Conservation (phyloP, 805 yeast species). For the Crinitomyces ghanaensis region DNA sequence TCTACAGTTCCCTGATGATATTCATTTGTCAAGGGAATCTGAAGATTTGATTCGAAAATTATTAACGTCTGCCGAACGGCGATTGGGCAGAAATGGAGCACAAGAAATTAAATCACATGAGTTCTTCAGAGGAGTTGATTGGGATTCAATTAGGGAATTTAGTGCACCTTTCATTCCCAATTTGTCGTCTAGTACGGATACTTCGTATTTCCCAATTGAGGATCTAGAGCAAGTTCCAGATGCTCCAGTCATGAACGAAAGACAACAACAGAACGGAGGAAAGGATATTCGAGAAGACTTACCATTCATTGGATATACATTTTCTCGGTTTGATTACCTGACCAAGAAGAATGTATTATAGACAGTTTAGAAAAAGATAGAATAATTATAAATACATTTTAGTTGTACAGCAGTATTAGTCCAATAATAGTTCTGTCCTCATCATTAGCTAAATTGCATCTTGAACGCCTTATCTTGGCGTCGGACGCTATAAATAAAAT, state of each 20-base stretch:
- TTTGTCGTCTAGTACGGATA: conserved; percentile 84
- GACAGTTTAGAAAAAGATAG: neutral
- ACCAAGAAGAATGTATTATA: conserved; percentile 37
- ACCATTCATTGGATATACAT: conserved; percentile 96
- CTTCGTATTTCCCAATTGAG: conserved; percentile 96
- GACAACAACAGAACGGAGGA: conserved; percentile 37
- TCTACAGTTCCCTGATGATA: conserved; percentile 79
- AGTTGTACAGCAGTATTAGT: neutral
- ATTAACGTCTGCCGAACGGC: conserved; percentile 63
- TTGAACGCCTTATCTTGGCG: conserved; percentile 37
- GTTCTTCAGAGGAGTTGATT: conserved; percentile 90
- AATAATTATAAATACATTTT: neutral
- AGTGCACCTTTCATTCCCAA: conserved; percentile 93
- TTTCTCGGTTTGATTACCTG: conserved; percentile 84
- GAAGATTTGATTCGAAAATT: conserved; percentile 75
- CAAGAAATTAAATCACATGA: conserved; percentile 85
- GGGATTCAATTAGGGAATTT: conserved; percentile 79
- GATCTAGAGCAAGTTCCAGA: conserved; percentile 93
- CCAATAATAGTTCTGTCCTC: neutral
- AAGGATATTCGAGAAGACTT: conserved; percentile 68
- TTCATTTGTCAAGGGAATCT: conserved; percentile 77
- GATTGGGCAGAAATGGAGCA: conserved; percentile 83
- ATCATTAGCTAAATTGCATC: conserved; percentile 16
- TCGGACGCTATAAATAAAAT: conserved; percentile 74
- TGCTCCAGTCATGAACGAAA: conserved; percentile 38